Evolutionary conservation across 2,329 filamentous ascomycete species (phyloP), one percentile per base, ranked within the genome.

Genomic region (Phaeomoniella chlamydospora): DNA sequence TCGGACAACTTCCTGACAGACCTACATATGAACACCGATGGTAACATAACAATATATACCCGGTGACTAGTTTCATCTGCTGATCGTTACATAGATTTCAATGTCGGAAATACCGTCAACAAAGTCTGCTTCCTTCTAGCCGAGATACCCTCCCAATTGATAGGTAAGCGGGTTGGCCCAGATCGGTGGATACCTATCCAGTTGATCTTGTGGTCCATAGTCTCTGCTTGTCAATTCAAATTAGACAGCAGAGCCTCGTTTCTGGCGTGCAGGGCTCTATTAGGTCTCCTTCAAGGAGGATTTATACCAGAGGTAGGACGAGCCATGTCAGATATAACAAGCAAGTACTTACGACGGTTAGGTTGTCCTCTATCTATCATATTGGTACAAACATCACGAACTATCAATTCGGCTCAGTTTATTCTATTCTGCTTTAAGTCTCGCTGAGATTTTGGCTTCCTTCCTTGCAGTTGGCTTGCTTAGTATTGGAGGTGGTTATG

Each of bases 211-310:
- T 52, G 50, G 49, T 45, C 44, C 13, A 12, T 50, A 5, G 46
- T 43, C 2, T 44, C 46, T 0, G 48, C 44, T 2, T 41, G 40
- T 16, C 50, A 53, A 30, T 46, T 46, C 29, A 50, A 49, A 35
- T 45, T 53, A 32, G 39, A 46, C 5, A 41, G 39, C 15, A 42
- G 52, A 4, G 48, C 55, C 1, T 53, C 50, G 4, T 67, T 61
- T 38, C 64, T 58, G 33, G 57, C 57, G 2, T 51, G 58, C 38
- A 57, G 63, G 19, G 57, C 56, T 2, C 42, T 68, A 2, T 42
- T 69, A 2, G 66, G 65, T 1, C 51, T 68, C 2, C 45, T 65
- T 11, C 64, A 66, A 58, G 65, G 65, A 14, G 65, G 65, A 0
- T 69, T 68, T 37, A 68, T 69, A 17, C 65, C 65, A 44, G 64